Conservation (phyloP, 495 filamentous ascomycete genomes). For the Podospora pseudoanserina region DNA sequence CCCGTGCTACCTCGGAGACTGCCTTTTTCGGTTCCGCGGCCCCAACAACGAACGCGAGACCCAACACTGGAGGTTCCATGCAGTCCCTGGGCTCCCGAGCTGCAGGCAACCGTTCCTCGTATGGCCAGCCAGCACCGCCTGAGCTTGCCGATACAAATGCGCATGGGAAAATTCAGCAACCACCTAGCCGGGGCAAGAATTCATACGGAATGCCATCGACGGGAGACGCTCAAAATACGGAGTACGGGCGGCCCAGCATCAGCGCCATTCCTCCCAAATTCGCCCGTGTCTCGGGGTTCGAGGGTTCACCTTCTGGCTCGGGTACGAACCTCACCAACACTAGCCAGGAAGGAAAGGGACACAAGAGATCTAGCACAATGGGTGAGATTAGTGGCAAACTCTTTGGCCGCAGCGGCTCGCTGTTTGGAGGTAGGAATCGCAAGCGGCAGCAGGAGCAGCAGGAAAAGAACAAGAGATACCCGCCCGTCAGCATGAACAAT, state of each 20-base stretch:
- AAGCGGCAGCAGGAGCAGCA: slow-evolving; percentile 44
- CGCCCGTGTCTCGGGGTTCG: slow-evolving; percentile 46
- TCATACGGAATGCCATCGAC: slow-evolving; percentile 67
- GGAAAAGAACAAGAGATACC: slow-evolving; percentile 60
- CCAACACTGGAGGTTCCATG: slow-evolving; percentile 80
- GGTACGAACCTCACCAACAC: background rate
- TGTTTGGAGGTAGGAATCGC: slow-evolving; percentile 61
- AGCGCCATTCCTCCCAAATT: slow-evolving; percentile 50
- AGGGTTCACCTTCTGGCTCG: slow-evolving; percentile 1
- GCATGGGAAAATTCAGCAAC: slow-evolving; percentile 86
- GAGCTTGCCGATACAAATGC: slow-evolving; percentile 86
- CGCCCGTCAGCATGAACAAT: slow-evolving; percentile 74
- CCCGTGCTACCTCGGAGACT: slow-evolving; percentile 47
- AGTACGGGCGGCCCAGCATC: slow-evolving; percentile 60
- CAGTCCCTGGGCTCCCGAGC: slow-evolving; percentile 58
- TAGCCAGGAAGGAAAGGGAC: slow-evolving; percentile 53
- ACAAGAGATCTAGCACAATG: slow-evolving; percentile 88
- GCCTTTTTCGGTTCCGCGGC: slow-evolving; percentile 41
- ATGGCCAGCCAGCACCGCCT: slow-evolving; percentile 83
- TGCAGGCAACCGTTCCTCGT: slow-evolving; percentile 76
- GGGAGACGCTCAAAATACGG: slow-evolving; percentile 48
- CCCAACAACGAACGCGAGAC: slow-evolving; percentile 54
- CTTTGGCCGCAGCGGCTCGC: slow-evolving; percentile 72
- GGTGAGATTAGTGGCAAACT: slow-evolving; percentile 73
- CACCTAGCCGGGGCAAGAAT: slow-evolving; percentile 65